phyloP scores from a whole-genome alignment of 1,139 yeast species.

The Magnusiomyces tetraspermus region DNA sequence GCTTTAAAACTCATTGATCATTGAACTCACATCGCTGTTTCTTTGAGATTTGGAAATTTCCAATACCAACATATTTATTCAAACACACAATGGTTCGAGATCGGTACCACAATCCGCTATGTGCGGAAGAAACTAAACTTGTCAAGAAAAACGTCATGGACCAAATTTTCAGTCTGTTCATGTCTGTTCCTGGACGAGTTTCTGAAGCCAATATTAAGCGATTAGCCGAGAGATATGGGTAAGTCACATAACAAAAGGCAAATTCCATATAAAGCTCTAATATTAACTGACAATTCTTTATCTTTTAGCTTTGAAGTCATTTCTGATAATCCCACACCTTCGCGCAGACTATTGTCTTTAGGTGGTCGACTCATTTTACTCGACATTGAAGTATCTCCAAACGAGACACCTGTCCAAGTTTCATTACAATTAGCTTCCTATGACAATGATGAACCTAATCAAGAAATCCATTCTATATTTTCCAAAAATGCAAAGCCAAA shows the following conservation, averaged over 20 bases:
- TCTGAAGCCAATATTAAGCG: slow-evolving; percentile 28
- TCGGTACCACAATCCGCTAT: slow-evolving; percentile 2
- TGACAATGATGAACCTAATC: slow-evolving; percentile 17
- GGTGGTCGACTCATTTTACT: slow-evolving; percentile 32
- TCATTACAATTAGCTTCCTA: slow-evolving; percentile 27
- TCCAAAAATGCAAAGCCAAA: slow-evolving; percentile 21
- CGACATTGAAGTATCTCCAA: slow-evolving; percentile 15
- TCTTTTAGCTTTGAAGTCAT: slow-evolving; percentile 28
- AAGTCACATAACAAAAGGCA: slow-evolving; percentile 1
- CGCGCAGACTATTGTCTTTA: slow-evolving; percentile 28
- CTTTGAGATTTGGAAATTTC: too few relatives aligned
- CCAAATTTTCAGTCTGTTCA: slow-evolving; percentile 23
- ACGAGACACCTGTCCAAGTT: slow-evolving; percentile 17
- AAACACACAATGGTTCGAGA: not conserved
- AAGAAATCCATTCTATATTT: slow-evolving; percentile 23
- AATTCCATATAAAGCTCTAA: too few relatives aligned
- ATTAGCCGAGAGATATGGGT: slow-evolving; percentile 24
- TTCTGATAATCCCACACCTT: slow-evolving; percentile 24
- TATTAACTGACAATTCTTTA: slow-evolving; percentile 2
- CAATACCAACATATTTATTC: too few relatives aligned
- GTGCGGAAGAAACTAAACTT: not conserved
- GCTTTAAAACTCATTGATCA: too few relatives aligned
- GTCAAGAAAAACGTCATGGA: slow-evolving; percentile 17
- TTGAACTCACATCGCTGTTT: too few relatives aligned
- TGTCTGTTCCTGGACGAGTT: slow-evolving; percentile 28